Base-by-base conservation (phyloP, 148 eudicot species). In the Talinum fruticosum region DNA sequence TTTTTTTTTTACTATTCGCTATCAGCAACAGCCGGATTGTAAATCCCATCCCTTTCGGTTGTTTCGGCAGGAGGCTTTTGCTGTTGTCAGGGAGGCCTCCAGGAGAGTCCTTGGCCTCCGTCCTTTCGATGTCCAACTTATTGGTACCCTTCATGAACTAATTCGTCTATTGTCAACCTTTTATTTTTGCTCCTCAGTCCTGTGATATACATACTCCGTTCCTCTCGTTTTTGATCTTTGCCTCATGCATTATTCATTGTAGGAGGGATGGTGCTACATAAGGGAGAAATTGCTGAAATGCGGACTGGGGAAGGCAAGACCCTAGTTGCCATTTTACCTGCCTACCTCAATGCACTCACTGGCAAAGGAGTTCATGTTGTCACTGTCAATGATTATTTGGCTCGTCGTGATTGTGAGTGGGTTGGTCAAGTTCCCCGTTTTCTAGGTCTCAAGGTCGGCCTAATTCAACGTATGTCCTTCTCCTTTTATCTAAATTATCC, bases 291-390 rank as follows among this genome's bases (percentile, higher is more conserved):
- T 76, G 97, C 97, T 51, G 99, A 96, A 87, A 96, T 96, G 99
- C 92, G 97, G 85, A 96, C 99, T 2, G 99, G 99, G 74, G 99
- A 96, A 84, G 99, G 99, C 78, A 96, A 96, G 88, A 96, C 99
- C 45, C 89, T 96, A 59, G 99, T 96, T 76, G 99, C 99, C 73
- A 80, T 96, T 72, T 87, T 96, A 75, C 99, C 99, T 32, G 99
- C 99, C 71, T 96, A 90, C 83, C 86, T 96, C 73, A 96, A 96
- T 72, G 99, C 99, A 33, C 87, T 96, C 81, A 78, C 87, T 12
- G 94, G 90, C 24, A 87, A 89, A 80, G 99, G 99, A 66, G 97
- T 96, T 78, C 92, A 96, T 83, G 92, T 93, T 79, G 97, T 96
- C 76, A 96, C 99, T 30, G 99, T 96, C 76, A 96, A 96, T 85